Conservation (phyloP, 73 alveolate genomes). For the Uronychia setigera region DNA sequence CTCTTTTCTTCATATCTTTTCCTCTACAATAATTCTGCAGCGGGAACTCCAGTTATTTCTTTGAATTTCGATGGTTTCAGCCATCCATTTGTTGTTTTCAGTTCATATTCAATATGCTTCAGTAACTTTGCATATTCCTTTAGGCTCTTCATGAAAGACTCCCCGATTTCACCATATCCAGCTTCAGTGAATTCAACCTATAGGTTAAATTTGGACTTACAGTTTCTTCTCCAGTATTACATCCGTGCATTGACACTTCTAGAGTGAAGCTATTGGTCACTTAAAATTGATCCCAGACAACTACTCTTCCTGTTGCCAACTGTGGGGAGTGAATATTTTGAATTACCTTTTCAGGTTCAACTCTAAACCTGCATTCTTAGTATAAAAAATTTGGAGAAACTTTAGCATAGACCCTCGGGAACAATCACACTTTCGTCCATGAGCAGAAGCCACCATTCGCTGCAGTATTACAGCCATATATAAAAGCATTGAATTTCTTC, state of each 20-base stretch:
- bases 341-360: conserved; percentile 57
- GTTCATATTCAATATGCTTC: conserved; percentile 38
- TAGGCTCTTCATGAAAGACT: conserved; percentile 23
- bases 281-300: conserved; percentile 49
- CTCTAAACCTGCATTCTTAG: conserved; percentile 36
- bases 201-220: not conserved
- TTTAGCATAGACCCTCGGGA: conserved; percentile 46
- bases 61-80: conserved; percentile 28
- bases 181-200: not conserved
- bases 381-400: conserved; percentile 13
- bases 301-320: conserved; percentile 56
- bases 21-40: conserved; percentile 21
- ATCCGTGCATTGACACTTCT: conserved; percentile 40
- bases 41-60: conserved; percentile 34
- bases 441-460: conserved; percentile 61
- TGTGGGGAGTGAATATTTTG: too few species aligned
- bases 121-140: conserved; percentile 7
- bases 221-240: not conserved
- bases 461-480: conserved; percentile 66
- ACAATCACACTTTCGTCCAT: conserved; percentile 56
- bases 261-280: conserved; percentile 55
- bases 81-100: conserved; percentile 46
- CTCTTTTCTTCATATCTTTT: not conserved
- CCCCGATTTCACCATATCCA: conserved; percentile 8
- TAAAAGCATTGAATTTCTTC: conserved; percentile 65